These are phyloP conservation scores for Podospora conica DNA, from an alignment of 495 filamentous ascomycete genomes.

Conservation along the genomic window DNA sequence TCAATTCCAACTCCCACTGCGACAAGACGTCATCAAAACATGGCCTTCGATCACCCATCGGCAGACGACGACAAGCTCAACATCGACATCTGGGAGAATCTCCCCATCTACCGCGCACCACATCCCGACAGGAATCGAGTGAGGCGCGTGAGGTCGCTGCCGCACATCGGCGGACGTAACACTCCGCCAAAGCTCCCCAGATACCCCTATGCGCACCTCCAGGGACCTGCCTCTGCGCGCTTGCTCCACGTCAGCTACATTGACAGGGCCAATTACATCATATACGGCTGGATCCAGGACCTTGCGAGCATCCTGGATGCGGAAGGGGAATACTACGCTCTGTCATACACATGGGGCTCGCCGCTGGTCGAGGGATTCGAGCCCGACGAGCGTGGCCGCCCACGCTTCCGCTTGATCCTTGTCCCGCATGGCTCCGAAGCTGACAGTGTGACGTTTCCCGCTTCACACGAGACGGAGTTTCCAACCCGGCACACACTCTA, in stretches of 20 bases:
- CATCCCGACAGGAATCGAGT: background rate
- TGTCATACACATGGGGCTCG: background rate
- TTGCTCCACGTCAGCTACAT: background rate
- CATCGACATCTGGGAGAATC: background rate
- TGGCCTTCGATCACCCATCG: background rate
- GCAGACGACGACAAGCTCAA: background rate
- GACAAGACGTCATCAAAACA: background rate
- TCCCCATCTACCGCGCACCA: background rate
- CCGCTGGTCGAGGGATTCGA: background rate
- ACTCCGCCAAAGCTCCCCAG: background rate
- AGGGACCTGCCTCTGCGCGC: background rate
- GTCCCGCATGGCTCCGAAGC: slow-evolving; percentile 1
- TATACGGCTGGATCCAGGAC: slow-evolving; percentile 1
- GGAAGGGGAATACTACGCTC: slow-evolving; percentile 1
- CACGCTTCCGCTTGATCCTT: background rate
- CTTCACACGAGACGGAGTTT: background rate
- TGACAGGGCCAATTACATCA: slow-evolving; percentile 1
- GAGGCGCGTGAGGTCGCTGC: background rate
- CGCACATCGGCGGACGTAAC: background rate
- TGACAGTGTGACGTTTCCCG: background rate
- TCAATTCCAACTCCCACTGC: background rate
- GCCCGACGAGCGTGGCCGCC: background rate
- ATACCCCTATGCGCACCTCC: background rate
- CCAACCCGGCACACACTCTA: background rate
- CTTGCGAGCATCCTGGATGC: background rate